Conservation (phyloP, 176 grass and related monocot genomes). For the Miscanthus lutarioriparius region DNA sequence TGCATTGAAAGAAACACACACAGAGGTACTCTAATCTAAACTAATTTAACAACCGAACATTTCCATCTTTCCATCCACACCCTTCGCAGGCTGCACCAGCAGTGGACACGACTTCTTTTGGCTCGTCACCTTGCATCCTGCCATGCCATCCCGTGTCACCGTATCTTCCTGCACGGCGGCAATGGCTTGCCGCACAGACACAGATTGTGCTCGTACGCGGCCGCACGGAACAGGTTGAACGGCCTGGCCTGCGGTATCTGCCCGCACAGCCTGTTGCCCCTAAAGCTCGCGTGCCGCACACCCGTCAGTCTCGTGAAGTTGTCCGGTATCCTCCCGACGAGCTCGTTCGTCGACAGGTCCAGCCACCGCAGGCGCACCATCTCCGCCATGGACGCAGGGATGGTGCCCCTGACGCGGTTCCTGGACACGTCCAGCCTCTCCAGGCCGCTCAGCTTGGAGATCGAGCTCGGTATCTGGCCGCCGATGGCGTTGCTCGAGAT, state of each 20-base stretch:
- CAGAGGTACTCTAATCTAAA: not conserved
- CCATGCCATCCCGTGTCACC: not conserved
- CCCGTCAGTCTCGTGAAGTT: slow-evolving; percentile 45
- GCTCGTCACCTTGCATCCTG: not conserved
- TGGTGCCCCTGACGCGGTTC: slow-evolving; percentile 54
- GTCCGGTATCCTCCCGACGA: slow-evolving; percentile 70
- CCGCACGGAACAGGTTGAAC: slow-evolving; percentile 55
- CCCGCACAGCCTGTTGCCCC: slow-evolving; percentile 67
- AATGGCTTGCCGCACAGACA: slow-evolving; percentile 83
- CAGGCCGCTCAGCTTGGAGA: slow-evolving; percentile 42
- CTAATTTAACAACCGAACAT: not conserved
- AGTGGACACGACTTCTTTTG: not conserved
- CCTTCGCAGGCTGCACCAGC: not conserved
- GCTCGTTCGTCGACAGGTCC: slow-evolving; percentile 51
- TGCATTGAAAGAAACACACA: not conserved
- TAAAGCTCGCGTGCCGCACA: slow-evolving; percentile 68
- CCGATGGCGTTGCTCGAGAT: slow-evolving; percentile 57
- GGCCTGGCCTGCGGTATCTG: slow-evolving; percentile 64
- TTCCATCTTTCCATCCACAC: not conserved
- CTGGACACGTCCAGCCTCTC: slow-evolving; percentile 66
- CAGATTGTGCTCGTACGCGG: slow-evolving; percentile 75
- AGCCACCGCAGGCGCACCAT: slow-evolving; percentile 61
- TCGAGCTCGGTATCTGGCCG: slow-evolving; percentile 66
- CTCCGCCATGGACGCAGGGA: slow-evolving; percentile 56
- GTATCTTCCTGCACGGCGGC: slow-evolving; percentile 57